Evolutionary conservation across 1,139 yeast species (phyloP).

Genomic region (Candida neerlandica): DNA sequence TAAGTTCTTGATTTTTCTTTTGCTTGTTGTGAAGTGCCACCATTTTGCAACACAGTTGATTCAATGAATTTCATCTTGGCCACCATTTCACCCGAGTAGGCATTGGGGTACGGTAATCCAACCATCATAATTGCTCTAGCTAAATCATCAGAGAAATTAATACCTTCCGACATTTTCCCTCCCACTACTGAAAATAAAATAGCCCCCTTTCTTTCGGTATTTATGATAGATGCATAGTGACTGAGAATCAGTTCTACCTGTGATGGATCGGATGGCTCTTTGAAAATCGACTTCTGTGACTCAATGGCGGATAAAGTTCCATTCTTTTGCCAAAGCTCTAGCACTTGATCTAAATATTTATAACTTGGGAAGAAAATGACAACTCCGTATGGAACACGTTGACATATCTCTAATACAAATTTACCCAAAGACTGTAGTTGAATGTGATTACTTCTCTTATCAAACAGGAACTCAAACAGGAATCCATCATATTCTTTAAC

Average conservation of each 20-base stretch:
- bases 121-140: constrained; percentile 88
- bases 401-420: constrained; percentile 44
- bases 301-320: constrained; percentile 36
- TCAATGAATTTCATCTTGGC: constrained; percentile 74
- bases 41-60: constrained; percentile 35
- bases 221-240: constrained; percentile 48
- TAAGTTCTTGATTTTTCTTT: constrained; percentile 54
- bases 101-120: constrained; percentile 90
- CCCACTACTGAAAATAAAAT: constrained; percentile 85
- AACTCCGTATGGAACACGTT: constrained; percentile 68
- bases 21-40: constrained; percentile 47
- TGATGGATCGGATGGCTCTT: constrained; percentile 53
- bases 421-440: constrained; percentile 59
- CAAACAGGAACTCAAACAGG: constrained; percentile 69
- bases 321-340: constrained; percentile 49
- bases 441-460: constrained; percentile 49
- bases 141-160: constrained; percentile 81
- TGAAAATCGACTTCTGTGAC: constrained; percentile 48
- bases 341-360: constrained; percentile 57
- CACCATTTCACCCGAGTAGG: constrained; percentile 78
- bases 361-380: constrained; percentile 89
- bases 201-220: constrained; percentile 50
- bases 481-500: constrained; percentile 28
- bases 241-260: constrained; percentile 49
- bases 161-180: constrained; percentile 93